phyloP scores from a whole-genome alignment of 257 asterid species.

The Phtheirospermum japonicum region DNA sequence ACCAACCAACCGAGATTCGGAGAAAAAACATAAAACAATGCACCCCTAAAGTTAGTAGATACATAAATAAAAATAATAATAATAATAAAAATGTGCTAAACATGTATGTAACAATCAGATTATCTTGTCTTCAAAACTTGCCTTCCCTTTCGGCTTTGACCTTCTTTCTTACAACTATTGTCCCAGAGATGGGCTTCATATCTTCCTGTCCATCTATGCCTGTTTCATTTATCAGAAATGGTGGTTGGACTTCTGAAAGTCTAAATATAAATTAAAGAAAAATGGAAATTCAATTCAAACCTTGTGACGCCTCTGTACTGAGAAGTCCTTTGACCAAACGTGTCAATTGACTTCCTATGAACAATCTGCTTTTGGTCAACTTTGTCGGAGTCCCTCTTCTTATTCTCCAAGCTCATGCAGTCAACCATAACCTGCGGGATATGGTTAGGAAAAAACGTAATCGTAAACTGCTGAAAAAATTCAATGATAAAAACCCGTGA shows the following conservation, averaged over 20 bases:
- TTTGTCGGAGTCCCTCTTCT: slow-evolving; percentile 72
- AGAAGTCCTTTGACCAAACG: slow-evolving; percentile 98
- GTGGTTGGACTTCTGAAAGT: too few relatives aligned
- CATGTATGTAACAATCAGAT: neutral
- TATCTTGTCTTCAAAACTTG: too few relatives aligned
- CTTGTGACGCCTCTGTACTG: slow-evolving; percentile 99
- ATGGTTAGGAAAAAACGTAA: too few relatives aligned
- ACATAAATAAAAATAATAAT: too few relatives aligned
- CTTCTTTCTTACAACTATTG: slow-evolving; percentile 97
- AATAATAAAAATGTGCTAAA: too few relatives aligned
- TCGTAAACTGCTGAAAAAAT: too few relatives aligned
- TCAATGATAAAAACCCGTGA: too few relatives aligned
- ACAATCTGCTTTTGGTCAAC: slow-evolving; percentile 63
- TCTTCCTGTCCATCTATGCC: slow-evolving; percentile 99
- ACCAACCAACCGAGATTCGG: too few relatives aligned
- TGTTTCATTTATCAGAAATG: too few relatives aligned
- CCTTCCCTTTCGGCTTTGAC: slow-evolving; percentile 96
- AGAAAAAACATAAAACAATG: too few relatives aligned
- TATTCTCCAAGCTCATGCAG: slow-evolving; percentile 46
- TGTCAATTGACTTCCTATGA: slow-evolving; percentile 90
- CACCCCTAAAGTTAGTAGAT: slow-evolving; percentile 24
- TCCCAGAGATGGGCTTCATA: slow-evolving; percentile 99
- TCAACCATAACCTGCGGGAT: slow-evolving; percentile 48
- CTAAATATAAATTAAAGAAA: too few relatives aligned
- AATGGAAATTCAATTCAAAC: too few relatives aligned